These are phyloP conservation scores for Penicilliopsis zonata DNA, from an alignment of 495 filamentous ascomycete genomes.

Conservation along the genomic window DNA sequence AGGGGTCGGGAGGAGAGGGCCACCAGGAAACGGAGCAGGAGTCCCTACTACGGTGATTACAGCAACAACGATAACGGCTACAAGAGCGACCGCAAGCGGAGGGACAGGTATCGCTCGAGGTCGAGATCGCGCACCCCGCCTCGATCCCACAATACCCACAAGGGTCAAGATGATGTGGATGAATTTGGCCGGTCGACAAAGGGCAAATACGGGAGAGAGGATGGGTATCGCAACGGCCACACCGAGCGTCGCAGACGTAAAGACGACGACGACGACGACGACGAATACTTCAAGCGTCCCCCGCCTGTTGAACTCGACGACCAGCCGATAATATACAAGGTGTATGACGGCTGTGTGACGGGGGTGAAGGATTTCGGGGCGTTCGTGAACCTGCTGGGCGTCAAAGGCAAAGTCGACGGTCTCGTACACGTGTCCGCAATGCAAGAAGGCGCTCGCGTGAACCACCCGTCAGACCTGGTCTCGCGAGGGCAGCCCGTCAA, in stretches of 20 bases:
- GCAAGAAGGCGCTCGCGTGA: conserved; percentile 74
- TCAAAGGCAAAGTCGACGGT: conserved; percentile 82
- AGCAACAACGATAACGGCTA: conserved; percentile 40
- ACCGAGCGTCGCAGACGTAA: conserved; percentile 28
- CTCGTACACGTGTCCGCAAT: conserved; percentile 96
- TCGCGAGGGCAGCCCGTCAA: conserved; percentile 74
- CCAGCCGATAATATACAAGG: conserved; percentile 67
- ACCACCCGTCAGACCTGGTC: conserved; percentile 82
- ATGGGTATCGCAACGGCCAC: conserved; percentile 28
- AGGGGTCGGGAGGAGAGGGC: conserved; percentile 20
- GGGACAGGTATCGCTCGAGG: conserved; percentile 40
- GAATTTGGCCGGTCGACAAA: conserved; percentile 45
- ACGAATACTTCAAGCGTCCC: conserved; percentile 55
- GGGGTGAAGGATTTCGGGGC: conserved; percentile 92
- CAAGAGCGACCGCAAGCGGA: conserved; percentile 38
- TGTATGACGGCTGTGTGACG: conserved; percentile 82
- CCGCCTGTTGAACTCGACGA: conserved; percentile 74
- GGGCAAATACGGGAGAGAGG: conserved; percentile 23
- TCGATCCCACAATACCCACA: no score
- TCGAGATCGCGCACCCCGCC: conserved; percentile 42
- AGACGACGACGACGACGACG: conserved; percentile 38
- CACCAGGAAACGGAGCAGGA: conserved; percentile 58
- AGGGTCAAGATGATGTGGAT: conserved; percentile 47
- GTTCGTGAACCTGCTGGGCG: conserved; percentile 84
- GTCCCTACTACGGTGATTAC: conserved; percentile 51